These are phyloP conservation scores for Phytophthora cajani DNA, from an alignment of 352 stramenopile genomes.

Conservation along the genomic window DNA sequence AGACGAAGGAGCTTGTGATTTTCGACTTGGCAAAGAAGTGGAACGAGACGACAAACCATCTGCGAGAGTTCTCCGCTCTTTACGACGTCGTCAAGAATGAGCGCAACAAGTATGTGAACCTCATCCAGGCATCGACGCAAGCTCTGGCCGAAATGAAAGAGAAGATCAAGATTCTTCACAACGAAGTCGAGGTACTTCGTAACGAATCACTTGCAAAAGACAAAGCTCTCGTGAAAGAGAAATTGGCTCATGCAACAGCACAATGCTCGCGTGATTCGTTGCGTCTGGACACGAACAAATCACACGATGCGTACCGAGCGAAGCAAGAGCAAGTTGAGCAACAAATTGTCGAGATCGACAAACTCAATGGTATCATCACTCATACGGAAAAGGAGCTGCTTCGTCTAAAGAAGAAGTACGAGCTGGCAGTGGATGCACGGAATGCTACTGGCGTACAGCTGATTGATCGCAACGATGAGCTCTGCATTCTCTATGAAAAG, in stretches of 20 bases:
- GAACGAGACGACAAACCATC: constrained; percentile 93
- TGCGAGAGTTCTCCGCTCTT: constrained; percentile 93
- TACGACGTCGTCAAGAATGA: constrained; percentile 97
- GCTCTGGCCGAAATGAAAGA: constrained; percentile 96
- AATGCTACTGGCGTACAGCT: constrained; percentile 93
- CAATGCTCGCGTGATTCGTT: constrained; percentile 91
- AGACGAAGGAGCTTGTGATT: constrained; percentile 94
- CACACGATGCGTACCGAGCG: constrained; percentile 86
- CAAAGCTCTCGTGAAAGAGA: constrained; percentile 92
- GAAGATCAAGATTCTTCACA: constrained; percentile 96
- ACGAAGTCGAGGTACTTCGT: constrained; percentile 94
- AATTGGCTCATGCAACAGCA: constrained; percentile 80
- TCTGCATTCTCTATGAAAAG: constrained; percentile 96
- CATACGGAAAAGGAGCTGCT: constrained; percentile 92
- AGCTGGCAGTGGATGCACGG: constrained; percentile 85
- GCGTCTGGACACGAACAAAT: constrained; percentile 92
- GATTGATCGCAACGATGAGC: constrained; percentile 95
- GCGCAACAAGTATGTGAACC: constrained; percentile 96
- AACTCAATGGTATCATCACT: constrained; percentile 95
- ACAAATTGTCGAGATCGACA: constrained; percentile 96
- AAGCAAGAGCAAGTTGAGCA: constrained; percentile 94
- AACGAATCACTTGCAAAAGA: constrained; percentile 94
- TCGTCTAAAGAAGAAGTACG: constrained; percentile 93
- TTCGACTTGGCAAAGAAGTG: constrained; percentile 94
- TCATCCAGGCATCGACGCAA: constrained; percentile 92